Percentiles rank a stretch among this genome's conserved stretches.
Evolutionary conservation across 108 stramenopile genomes (phyloP).

Genomic region (Nitzschia sp.): DNA sequence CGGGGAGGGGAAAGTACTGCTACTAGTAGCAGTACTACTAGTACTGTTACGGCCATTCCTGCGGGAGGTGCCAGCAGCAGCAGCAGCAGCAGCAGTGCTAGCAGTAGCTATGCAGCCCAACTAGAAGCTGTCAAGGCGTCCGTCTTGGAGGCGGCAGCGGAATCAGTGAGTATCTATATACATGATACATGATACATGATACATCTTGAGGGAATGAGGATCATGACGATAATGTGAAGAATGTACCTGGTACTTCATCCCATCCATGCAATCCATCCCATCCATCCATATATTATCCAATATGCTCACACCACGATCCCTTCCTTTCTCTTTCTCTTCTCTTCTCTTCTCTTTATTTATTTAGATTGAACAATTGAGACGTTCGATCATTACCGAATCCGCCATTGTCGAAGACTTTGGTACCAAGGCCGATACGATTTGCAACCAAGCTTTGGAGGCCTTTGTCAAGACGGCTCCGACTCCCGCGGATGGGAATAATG

Average conservation of each 20-base stretch:
- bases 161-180: constrained; percentile 23
- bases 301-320: not conserved
- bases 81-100: not conserved
- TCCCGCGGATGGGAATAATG: constrained; percentile 62
- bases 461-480: constrained; percentile 88
- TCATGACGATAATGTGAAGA: no score
- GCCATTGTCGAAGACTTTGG: constrained; percentile 78
- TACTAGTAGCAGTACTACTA: not conserved
- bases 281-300: no score
- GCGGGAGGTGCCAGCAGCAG: not conserved
- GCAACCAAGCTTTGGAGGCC: constrained; percentile 86
- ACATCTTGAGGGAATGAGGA: no score
- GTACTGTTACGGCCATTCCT: no score
- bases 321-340: not conserved
- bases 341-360: not conserved
- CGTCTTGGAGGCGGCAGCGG: constrained; percentile 32
- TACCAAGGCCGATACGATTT: constrained; percentile 83
- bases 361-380: constrained; percentile 76
- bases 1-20: not conserved
- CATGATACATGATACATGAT: no score
- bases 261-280: no score
- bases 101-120: constrained; percentile 21
- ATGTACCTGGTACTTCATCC: not conserved
- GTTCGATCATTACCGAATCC: constrained; percentile 74
- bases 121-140: constrained; percentile 42